phyloP scores from a whole-genome alignment of 2,329 filamentous ascomycete species.

The Colletotrichum gloeosporioides region DNA sequence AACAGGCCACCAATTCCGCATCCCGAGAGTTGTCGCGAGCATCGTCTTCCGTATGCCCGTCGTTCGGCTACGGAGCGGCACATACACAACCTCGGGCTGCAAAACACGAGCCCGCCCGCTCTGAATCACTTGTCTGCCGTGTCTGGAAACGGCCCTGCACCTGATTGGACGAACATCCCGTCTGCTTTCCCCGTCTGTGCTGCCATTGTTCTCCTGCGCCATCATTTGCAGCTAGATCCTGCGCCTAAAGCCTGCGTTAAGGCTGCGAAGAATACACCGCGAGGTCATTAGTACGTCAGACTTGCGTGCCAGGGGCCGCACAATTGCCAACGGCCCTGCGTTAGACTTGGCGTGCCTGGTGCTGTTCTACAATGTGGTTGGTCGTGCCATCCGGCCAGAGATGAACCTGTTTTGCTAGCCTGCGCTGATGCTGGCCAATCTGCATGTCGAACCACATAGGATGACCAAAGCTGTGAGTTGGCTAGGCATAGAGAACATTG shows the following conservation, averaged over 20 bases:
- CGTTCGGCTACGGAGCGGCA: neutral
- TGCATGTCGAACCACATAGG: neutral
- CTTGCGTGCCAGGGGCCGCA: neutral
- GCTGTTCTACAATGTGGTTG: neutral
- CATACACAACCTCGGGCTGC: neutral
- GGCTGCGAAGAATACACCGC: neutral
- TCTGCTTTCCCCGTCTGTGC: neutral
- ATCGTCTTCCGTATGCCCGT: neutral
- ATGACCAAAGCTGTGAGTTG: fast-evolving
- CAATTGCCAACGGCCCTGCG: neutral
- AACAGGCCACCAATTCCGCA: neutral
- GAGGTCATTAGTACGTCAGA: neutral
- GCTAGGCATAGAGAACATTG: fast-evolving
- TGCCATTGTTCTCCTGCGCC: neutral
- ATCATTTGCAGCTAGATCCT: neutral
- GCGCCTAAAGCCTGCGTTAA: neutral
- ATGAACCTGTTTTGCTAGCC: neutral
- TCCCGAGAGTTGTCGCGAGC: neutral
- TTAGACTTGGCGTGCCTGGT: neutral
- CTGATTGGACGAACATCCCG: neutral
- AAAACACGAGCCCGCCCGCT: neutral
- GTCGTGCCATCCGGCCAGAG: fast-evolving
- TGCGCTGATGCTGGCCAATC: neutral
- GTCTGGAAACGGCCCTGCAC: neutral
- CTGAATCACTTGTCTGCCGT: neutral